Conservation (phyloP, 495 filamentous ascomycete species). For the Aspergillus sclerotioniger region DNA sequence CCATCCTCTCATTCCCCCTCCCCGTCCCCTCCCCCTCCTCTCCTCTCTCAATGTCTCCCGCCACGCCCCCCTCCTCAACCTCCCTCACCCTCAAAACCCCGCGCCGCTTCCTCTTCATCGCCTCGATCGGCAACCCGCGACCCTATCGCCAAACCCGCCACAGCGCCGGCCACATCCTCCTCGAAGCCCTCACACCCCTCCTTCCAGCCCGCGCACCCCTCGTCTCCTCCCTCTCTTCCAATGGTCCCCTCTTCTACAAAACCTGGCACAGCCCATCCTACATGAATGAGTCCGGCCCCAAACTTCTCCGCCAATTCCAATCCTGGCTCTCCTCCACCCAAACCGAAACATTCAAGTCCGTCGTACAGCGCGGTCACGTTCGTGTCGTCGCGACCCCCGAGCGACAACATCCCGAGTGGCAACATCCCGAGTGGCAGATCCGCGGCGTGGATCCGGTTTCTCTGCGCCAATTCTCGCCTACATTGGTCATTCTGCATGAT, state of each 20-base stretch:
- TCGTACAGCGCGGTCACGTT: constrained; percentile 3
- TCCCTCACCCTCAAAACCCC: constrained; percentile 16
- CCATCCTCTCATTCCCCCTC: background rate
- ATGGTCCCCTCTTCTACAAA: constrained; percentile 51
- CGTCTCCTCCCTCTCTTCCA: constrained; percentile 38
- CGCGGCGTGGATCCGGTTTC: constrained; percentile 13
- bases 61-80: background rate
- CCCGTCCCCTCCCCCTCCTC: background rate
- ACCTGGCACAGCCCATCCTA: constrained; percentile 65
- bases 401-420: background rate
- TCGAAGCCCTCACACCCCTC: constrained; percentile 49
- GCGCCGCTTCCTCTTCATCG: constrained; percentile 57
- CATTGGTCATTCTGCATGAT: constrained; percentile 76
- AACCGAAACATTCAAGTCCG: constrained; percentile 31
- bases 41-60: background rate
- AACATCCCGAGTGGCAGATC: constrained; percentile 7
- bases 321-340: constrained; percentile 47
- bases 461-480: constrained; percentile 30
- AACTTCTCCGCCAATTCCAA: constrained; percentile 35
- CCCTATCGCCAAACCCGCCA: constrained; percentile 72
- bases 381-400: background rate
- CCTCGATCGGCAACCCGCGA: constrained; percentile 68
- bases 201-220: constrained; percentile 46
- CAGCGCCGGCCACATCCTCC: constrained; percentile 72
- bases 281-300: constrained; percentile 72